Conservation (phyloP, 2,329 filamentous ascomycete genomes). For the Diaporthe vexans region DNA sequence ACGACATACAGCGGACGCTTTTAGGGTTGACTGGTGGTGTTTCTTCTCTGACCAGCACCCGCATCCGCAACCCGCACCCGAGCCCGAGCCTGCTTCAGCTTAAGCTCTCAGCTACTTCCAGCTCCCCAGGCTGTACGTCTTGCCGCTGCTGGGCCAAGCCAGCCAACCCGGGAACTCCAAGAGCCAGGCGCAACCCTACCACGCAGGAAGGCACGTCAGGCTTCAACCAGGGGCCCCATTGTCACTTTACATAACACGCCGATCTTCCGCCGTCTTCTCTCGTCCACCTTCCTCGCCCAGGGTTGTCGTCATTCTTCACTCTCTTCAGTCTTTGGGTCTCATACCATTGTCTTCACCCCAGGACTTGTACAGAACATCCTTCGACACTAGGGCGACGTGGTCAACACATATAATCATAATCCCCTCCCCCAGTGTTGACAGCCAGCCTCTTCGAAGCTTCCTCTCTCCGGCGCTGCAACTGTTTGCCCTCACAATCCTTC, state of each 20-base stretch:
- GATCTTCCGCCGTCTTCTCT: constrained; percentile 23
- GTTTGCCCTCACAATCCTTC: not conserved
- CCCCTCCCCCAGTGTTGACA: constrained; percentile 8
- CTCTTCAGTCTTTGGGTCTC: not conserved
- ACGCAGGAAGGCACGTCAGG: constrained; percentile 19
- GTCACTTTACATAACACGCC: constrained; percentile 32
- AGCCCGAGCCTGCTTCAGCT: constrained; percentile 31
- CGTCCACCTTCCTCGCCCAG: not conserved
- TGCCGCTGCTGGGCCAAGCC: constrained; percentile 11
- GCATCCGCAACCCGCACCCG: constrained; percentile 17
- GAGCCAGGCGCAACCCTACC: constrained; percentile 28
- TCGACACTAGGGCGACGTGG: not conserved
- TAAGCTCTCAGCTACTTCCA: constrained; percentile 26
- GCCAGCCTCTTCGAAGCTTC: not conserved
- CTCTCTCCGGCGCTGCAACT: not conserved
- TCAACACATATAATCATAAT: constrained; percentile 26
- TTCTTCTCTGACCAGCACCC: constrained; percentile 15
- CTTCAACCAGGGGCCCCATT: constrained; percentile 28
- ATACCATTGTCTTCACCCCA: not conserved
- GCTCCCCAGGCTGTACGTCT: constrained; percentile 14
- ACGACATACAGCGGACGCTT: not conserved
- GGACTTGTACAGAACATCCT: not conserved
- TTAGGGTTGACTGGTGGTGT: not conserved
- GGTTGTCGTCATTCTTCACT: constrained; percentile 10
- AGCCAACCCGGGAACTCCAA: constrained; percentile 31